phyloP scores from a whole-genome alignment of 2,329 filamentous ascomycete species.

The Botrytis fragariae region DNA sequence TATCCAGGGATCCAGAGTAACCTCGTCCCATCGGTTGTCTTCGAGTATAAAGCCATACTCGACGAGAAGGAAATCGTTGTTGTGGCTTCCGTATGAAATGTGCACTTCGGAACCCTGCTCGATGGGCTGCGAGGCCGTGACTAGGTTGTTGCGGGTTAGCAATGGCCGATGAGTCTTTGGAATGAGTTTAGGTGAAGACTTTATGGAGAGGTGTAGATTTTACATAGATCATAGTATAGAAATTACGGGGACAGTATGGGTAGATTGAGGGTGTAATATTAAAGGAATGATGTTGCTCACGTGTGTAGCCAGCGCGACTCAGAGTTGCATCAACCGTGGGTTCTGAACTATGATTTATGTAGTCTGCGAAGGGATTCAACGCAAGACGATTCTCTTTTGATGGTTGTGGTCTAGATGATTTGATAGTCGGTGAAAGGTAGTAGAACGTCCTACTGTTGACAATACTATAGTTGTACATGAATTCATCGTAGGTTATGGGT shows the following conservation, averaged over 20 bases:
- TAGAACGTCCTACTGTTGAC: slow-evolving; percentile 64
- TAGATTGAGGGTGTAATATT: background rate
- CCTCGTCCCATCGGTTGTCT: slow-evolving; percentile 36
- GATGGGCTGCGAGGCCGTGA: slow-evolving; percentile 53
- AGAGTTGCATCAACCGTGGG: slow-evolving; percentile 48
- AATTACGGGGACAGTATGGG: too few species aligned
- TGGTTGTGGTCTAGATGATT: slow-evolving; percentile 43
- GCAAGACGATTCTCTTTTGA: slow-evolving; percentile 59
- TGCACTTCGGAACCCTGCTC: slow-evolving; percentile 61
- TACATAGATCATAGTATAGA: background rate
- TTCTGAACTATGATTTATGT: slow-evolving; percentile 57
- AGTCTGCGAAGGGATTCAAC: slow-evolving; percentile 69
- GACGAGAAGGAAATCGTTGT: slow-evolving; percentile 68
- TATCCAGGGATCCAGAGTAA: slow-evolving; percentile 35
- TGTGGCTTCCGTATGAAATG: slow-evolving; percentile 68
- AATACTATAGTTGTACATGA: slow-evolving; percentile 56
- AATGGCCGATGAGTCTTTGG: background rate
- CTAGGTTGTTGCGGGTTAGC: background rate
- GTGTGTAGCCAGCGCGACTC: slow-evolving; percentile 50
- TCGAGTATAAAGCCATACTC: slow-evolving; percentile 52
- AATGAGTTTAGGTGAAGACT: background rate
- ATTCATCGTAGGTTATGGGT: slow-evolving; percentile 41
- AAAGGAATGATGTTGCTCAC: background rate
- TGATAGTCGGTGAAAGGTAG: slow-evolving; percentile 39
- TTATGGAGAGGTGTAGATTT: background rate